Conservation (phyloP, 2,329 filamentous ascomycete genomes). For the Penicillium polonicum region DNA sequence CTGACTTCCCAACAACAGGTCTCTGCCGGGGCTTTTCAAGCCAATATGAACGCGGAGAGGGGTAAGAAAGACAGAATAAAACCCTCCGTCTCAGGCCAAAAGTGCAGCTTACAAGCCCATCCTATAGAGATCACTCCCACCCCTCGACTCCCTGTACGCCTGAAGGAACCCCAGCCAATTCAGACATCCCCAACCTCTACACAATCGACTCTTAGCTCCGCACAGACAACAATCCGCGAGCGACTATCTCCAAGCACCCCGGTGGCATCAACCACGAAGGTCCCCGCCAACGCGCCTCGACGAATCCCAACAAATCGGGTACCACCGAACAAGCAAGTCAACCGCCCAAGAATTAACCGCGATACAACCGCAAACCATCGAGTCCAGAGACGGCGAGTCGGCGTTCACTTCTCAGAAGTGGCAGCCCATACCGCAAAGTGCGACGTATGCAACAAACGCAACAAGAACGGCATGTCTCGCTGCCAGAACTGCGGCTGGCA, state of each 20-base stretch:
- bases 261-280: background rate
- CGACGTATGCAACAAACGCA: slow-evolving; percentile 15
- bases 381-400: background rate
- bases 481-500: slow-evolving; percentile 18
- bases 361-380: background rate
- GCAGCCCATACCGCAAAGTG: slow-evolving; percentile 19
- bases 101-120: background rate
- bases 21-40: background rate
- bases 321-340: background rate
- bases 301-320: background rate
- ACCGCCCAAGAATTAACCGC: background rate
- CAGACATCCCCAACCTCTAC: background rate
- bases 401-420: slow-evolving; percentile 15
- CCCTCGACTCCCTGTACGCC: background rate
- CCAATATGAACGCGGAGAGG: background rate
- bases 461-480: slow-evolving; percentile 15
- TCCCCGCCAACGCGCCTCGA: background rate
- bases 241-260: background rate
- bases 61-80: background rate
- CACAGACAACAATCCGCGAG: background rate
- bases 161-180: background rate
- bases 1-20: background rate
- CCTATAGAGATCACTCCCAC: background rate
- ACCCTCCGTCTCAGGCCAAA: background rate
- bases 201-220: background rate